Evolutionary conservation across 768 basidiomycete genomes (phyloP), one percentile per base, ranked within the genome.

Genomic region (Royoungia palumana): DNA sequence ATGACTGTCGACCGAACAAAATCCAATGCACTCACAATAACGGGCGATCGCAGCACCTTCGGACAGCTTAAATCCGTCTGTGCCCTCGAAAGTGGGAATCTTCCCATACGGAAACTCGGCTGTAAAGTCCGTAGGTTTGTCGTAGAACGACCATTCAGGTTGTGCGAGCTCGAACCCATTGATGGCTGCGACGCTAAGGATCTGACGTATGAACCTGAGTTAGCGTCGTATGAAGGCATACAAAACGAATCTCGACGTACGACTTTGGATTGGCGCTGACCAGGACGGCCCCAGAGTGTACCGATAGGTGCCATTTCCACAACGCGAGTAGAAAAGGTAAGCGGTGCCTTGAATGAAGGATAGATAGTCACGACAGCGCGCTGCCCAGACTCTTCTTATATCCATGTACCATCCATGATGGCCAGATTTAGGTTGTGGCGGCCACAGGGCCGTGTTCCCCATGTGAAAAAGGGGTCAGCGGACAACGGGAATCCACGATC

Each of bases 261-360:
- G n/a, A 57, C 58, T 60, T 58, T 63, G 34, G 50, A 54, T 38
- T 63, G 61, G 11, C 53, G 51, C 35, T 63, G 61, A n/a, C 53
- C 46, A 38, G 9, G 7, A 11, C 47, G 35, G 8, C 61, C 58
- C 50, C 61, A 63, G 17, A 60, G 47, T 28, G 51, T 60, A 9
- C 61, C 61, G 19, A 52, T 30, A 9, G 34, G 16, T 21, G 48
- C 41, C 61, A 63, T 63, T 28, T 35, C n/a, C 11, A 10, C 27
- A 28, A 28, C 27, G 9, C 27, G 27, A 10, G 11, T 10, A 28
- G 27, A 6, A 10, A 28, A 10, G 9, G n/a, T n/a, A n/a, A n/a
- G n/a, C n/a, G n/a, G n/a, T n/a, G n/a, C n/a, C n/a, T n/a, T n/a
- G n/a, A n/a, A n/a, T n/a, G n/a, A n/a, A n/a, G n/a, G n/a, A n/a